A percentile compares a stretch with the other conserved stretches of the same genome.
phyloP scores from a whole-genome alignment of 768 basidiomycete genomes.

The Russula vinacea region DNA sequence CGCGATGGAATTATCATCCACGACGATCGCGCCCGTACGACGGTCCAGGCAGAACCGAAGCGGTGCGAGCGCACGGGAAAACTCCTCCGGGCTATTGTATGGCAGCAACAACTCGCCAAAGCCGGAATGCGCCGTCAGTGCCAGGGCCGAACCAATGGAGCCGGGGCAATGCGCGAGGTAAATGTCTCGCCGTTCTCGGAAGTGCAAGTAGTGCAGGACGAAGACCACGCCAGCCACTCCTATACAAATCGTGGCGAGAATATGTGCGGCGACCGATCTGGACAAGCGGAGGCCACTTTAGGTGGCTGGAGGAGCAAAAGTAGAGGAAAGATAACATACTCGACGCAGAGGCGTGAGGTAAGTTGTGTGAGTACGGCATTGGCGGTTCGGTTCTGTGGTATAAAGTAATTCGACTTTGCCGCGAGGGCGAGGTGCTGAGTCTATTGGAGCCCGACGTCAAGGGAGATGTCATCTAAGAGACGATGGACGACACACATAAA shows the following conservation, averaged over 20 bases:
- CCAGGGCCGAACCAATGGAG: constrained; percentile 15
- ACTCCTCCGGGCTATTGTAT: constrained; percentile 3
- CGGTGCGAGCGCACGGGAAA: constrained; percentile 15
- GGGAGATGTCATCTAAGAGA: neutral
- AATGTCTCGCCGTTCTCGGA: constrained; percentile 14
- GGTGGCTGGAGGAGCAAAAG: neutral
- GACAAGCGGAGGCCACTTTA: constrained; percentile 4
- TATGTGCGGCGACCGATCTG: constrained; percentile 53
- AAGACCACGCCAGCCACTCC: constrained; percentile 48
- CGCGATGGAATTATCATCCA: constrained; percentile 19
- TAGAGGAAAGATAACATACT: constrained; percentile 46
- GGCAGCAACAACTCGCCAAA: constrained; percentile 28
- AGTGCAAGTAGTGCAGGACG: constrained; percentile 47
- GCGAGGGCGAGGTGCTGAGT: constrained; percentile 56
- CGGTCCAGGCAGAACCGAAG: constrained; percentile 29
- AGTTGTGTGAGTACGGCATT: constrained; percentile 42
- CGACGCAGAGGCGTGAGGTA: constrained; percentile 51
- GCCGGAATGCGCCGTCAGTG: constrained; percentile 28
- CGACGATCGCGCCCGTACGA: constrained; percentile 29
- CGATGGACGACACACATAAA: constrained; percentile 45
- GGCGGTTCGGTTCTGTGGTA: constrained; percentile 41
- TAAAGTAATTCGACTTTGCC: constrained; percentile 59
- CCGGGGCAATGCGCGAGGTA: constrained; percentile 25
- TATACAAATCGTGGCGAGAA: constrained; percentile 49
- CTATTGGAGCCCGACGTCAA: constrained; percentile 35